Conservation (phyloP, 1,284 basidiomycete genomes). For the Ceratobasidium sp. region DNA sequence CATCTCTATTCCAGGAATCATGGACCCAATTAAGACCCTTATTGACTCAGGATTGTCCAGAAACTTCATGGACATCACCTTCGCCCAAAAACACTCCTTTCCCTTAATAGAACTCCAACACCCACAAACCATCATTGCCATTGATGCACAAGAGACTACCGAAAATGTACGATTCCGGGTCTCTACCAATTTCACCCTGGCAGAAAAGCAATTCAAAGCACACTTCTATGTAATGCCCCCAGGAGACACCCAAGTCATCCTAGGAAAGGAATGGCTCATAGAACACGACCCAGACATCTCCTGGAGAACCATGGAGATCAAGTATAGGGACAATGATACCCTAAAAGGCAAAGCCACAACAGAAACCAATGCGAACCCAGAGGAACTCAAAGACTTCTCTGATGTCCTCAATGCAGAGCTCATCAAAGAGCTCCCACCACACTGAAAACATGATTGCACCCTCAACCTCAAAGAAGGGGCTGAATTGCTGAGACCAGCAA, state of each 20-base stretch:
- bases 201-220: neutral
- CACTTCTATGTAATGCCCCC: neutral
- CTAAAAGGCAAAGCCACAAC: neutral
- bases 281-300: slow-evolving; percentile 40
- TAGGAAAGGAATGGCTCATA: slow-evolving; percentile 43
- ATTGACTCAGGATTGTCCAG: neutral
- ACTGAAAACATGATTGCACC: slow-evolving; percentile 41
- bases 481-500: neutral
- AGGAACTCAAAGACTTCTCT: slow-evolving; percentile 41
- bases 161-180: neutral
- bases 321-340: neutral
- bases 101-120: neutral
- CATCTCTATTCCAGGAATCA: neutral
- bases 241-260: slow-evolving; percentile 25
- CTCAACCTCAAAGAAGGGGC: slow-evolving; percentile 34
- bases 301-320: slow-evolving; percentile 23
- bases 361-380: slow-evolving; percentile 10
- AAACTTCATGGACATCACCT: neutral
- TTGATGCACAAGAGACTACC: neutral
- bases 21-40: neutral
- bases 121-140: neutral
- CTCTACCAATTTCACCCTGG: too few species aligned
- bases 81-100: too few species aligned
- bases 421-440: slow-evolving; percentile 39
- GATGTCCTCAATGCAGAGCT: slow-evolving; percentile 39